Conservation (phyloP, 176 grass and related monocot genomes). For the Oryza rufipogon region DNA sequence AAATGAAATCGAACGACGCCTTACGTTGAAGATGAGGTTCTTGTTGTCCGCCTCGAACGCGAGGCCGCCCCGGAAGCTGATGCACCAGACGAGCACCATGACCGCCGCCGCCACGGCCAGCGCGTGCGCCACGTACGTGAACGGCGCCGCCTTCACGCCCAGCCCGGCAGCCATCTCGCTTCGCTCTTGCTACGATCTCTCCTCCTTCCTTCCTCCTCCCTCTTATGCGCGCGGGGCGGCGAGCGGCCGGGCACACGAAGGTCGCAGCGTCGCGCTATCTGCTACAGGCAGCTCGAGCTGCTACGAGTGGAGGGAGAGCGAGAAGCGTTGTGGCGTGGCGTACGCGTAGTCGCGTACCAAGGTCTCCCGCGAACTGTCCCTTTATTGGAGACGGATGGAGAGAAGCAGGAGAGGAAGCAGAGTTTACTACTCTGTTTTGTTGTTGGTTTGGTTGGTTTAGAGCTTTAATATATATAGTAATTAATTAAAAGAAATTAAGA, state of each 20-base stretch:
- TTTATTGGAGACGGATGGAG: too few relatives aligned
- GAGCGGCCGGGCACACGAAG: neutral
- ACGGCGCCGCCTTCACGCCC: constrained; percentile 65
- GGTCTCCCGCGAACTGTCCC: neutral
- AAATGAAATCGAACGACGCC: neutral
- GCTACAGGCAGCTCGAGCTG: neutral
- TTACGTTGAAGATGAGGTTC: constrained; percentile 94
- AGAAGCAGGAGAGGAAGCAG: too few relatives aligned
- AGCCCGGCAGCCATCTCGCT: constrained; percentile 19
- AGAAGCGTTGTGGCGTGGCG: constrained; percentile 1
- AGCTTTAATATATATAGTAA: too few relatives aligned
- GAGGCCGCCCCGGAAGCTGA: constrained; percentile 88
- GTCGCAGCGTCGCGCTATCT: neutral
- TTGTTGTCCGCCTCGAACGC: constrained; percentile 77
- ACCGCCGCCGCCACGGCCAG: constrained; percentile 61
- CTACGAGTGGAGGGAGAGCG: neutral
- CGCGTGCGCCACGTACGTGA: constrained; percentile 71
- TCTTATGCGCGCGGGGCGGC: too few relatives aligned
- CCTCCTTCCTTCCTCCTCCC: neutral
- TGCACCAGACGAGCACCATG: constrained; percentile 86
- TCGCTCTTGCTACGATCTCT: neutral
- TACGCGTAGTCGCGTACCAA: neutral
- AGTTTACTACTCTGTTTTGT: too few relatives aligned
- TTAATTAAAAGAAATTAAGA: too few relatives aligned
- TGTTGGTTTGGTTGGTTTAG: too few relatives aligned